phyloP scores from a whole-genome alignment of 768 basidiomycete species.

The Tephrocybe sp. region DNA sequence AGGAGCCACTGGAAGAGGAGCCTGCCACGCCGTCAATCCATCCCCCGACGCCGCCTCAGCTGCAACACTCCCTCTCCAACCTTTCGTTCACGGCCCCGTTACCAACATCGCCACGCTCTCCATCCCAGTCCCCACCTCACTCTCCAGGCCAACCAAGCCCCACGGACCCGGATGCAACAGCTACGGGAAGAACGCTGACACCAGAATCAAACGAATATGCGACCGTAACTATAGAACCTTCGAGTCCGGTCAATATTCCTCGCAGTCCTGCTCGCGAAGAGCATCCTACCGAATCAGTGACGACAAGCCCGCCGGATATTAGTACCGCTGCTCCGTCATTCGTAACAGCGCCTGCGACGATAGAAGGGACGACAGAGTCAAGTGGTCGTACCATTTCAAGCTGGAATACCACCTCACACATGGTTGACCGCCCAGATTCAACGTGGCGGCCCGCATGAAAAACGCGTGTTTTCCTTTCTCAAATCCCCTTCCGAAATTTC shows the following conservation, averaged over 20 bases:
- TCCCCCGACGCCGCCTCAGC: constrained; percentile 16
- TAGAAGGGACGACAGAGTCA: constrained; percentile 55
- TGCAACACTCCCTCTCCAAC: constrained; percentile 13
- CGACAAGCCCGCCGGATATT: constrained; percentile 53
- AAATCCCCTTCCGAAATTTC: constrained; percentile 1
- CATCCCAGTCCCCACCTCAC: not conserved
- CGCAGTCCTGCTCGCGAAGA: not conserved
- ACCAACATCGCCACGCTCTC: not conserved
- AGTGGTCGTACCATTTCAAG: constrained; percentile 45
- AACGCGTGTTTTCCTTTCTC: constrained; percentile 13
- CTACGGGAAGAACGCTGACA: not conserved
- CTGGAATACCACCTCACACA: constrained; percentile 44
- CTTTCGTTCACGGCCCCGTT: constrained; percentile 10
- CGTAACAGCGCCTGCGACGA: constrained; percentile 61
- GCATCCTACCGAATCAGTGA: constrained; percentile 17
- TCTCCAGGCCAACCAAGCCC: constrained; percentile 1
- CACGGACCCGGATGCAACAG: constrained; percentile 1
- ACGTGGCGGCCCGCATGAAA: constrained; percentile 40
- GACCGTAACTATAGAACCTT: constrained; percentile 22
- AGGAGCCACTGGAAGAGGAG: constrained; percentile 20
- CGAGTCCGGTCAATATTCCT: constrained; percentile 21
- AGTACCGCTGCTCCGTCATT: constrained; percentile 71
- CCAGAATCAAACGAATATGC: constrained; percentile 8
- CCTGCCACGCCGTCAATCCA: constrained; percentile 4
- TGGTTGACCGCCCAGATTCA: constrained; percentile 38